A percentile compares a stretch with the other conserved stretches of the same genome.
phyloP scores from a whole-genome alignment of 768 basidiomycete genomes.

The Kwoniella dendrophila region DNA sequence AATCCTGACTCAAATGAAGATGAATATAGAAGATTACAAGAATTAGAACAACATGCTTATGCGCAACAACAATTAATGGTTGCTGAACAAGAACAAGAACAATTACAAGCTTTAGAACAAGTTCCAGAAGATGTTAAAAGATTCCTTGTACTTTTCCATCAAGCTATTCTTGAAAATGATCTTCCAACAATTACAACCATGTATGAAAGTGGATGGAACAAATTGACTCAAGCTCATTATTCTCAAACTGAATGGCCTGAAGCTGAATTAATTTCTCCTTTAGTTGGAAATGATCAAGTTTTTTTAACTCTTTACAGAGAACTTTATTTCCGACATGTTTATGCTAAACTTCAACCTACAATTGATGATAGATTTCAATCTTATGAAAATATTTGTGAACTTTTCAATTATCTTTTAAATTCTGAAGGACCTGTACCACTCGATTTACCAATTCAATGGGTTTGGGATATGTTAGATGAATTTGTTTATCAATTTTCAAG shows the following conservation, averaged over 20 bases:
- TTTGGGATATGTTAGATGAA: conserved; percentile 65
- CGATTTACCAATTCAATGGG: conserved; percentile 93
- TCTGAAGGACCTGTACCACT: conserved; percentile 92
- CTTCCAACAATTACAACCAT: conserved; percentile 85
- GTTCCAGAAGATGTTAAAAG: conserved; percentile 88
- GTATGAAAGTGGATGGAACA: conserved; percentile 97
- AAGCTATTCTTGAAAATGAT: conserved; percentile 89
- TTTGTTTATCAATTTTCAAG: conserved; percentile 95
- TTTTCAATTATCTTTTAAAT: conserved; percentile 97
- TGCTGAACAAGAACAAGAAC: conserved; percentile 36
- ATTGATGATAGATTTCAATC: conserved; percentile 98
- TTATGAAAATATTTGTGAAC: conserved; percentile 85
- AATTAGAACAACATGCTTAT: conserved; percentile 43
- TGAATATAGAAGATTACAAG: conserved; percentile 43
- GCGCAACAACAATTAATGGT: conserved; percentile 32
- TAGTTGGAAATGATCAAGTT: conserved; percentile 93
- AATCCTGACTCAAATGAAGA: conserved; percentile 32
- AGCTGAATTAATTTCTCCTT: conserved; percentile 88
- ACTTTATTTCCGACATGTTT: conserved; percentile 69
- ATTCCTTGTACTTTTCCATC: conserved; percentile 92
- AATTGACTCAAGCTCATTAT: conserved; percentile 93
- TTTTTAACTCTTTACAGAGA: conserved; percentile 97
- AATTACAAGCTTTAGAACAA: conserved; percentile 68
- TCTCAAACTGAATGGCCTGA: conserved; percentile 95
- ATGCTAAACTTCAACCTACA: conserved; percentile 90